Base-by-base conservation (phyloP, 1,284 basidiomycete genomes). In the Ceratorhiza oryzae-sativae region DNA sequence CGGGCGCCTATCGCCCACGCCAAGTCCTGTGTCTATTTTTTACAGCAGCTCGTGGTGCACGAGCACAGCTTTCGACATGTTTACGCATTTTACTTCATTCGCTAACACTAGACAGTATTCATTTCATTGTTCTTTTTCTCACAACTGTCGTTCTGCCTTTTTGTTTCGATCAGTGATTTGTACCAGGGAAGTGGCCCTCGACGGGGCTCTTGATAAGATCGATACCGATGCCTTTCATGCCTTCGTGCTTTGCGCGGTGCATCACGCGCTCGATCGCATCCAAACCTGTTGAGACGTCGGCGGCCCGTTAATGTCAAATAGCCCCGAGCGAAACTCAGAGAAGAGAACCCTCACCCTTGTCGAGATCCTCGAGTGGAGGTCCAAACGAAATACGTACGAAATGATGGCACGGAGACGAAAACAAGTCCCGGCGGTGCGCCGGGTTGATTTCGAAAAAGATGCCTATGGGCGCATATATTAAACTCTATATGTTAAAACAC, bases 401-500 rank as follows among this genome's bases (percentile, higher is more conserved):
- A 79, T 92, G 90, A 80, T 95, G 93, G 82, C 94, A 96, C 18
- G 95, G 94, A 4, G 93, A 95, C 78, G 91, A 88, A 83, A 97
- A 93, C 71, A 98, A 84, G 80, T 97, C 90, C 73, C 90, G 84
- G 76, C 92, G 84, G 78, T 94, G 77, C 18, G 91, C 78, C 18
- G 94, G 93, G 80, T 95, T 90, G 77, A 91, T 87, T 78, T 96
- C 94, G 77, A 97, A 97, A 85, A 95, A 95, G 75, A 96, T 79
- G 3, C 84, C 83, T 20, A 51, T 10, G n/a, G 18, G 82, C 80
- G 0, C 82, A 81, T 53, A 81, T 80, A 56, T 18, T 8, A 45
- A 18, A 30, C 68, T 82, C 81, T 45, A n/a, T 80, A 80, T 76
- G 81, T 80, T 13, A 75, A 77, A 30, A 45, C n/a, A n/a, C 32